A percentile compares a stretch with the other conserved stretches of the same genome.
Conservation (phyloP, 75 land plant species). For the Gnetum montanum region DNA sequence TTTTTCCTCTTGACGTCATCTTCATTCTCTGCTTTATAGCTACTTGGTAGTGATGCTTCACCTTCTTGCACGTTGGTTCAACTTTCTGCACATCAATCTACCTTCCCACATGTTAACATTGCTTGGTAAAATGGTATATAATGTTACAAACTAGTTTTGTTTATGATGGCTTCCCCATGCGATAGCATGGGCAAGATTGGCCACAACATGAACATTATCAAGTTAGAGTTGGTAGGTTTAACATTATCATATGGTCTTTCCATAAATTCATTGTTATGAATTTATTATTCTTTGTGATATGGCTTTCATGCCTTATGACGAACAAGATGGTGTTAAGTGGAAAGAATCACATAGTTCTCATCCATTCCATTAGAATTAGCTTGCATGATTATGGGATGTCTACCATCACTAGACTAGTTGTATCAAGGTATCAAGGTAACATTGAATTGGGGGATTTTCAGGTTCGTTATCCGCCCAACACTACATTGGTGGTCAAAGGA, state of each 20-base stretch:
- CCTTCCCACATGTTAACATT: no score
- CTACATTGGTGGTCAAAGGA: conserved; percentile 73
- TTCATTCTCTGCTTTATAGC: no score
- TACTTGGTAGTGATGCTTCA: no score
- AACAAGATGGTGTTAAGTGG: conserved; percentile 93
- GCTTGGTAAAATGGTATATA: no score
- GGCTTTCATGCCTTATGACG: conserved; percentile 67
- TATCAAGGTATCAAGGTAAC: conserved; percentile 53
- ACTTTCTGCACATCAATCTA: no score
- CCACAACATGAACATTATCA: no score
- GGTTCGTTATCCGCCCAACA: conserved; percentile 71
- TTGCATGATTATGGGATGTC: conserved; percentile 34
- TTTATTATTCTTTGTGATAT: conserved; percentile 56
- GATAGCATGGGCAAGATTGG: no score
- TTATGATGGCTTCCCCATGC: no score
- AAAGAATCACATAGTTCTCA: conserved; percentile 77
- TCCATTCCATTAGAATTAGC: conserved; percentile 73
- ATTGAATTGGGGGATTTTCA: conserved; percentile 52
- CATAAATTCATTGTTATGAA: conserved; percentile 50
- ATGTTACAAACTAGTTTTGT: no score
- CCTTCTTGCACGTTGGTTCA: no score
- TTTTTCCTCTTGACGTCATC: no score
- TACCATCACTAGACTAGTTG: conserved; percentile 77
- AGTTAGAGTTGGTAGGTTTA: conserved; percentile 80
- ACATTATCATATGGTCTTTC: conserved; percentile 87